These are phyloP conservation scores for Pistacia atlantica DNA, from an alignment of 345 rosid species.

Conservation along the genomic window DNA sequence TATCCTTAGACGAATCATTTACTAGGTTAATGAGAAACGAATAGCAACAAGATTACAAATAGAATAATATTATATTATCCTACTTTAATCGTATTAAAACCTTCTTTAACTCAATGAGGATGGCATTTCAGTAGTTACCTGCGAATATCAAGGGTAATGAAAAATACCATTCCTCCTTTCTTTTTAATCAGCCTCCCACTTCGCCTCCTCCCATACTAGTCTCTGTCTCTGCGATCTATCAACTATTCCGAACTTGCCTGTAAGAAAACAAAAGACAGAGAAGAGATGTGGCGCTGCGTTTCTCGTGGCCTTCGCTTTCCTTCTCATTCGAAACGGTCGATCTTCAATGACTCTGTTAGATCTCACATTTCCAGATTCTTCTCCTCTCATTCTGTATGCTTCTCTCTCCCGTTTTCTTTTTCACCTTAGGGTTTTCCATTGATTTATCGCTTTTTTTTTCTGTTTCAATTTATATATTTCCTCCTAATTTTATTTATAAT, in stretches of 20 bases:
- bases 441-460: not conserved
- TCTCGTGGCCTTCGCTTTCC: constrained; percentile 82
- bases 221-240: constrained; percentile 2
- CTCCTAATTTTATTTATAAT: not conserved
- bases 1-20: too few species aligned
- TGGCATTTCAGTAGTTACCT: constrained; percentile 22
- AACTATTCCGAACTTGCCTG: not conserved
- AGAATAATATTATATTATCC: not conserved
- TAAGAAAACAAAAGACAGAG: not conserved
- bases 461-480: not conserved
- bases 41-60: too few species aligned
- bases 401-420: not conserved
- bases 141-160: not conserved
- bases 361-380: constrained; percentile 71
- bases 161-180: not conserved
- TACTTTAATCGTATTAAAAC: not conserved
- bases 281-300: constrained; percentile 96
- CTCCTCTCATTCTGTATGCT: constrained; percentile 72
- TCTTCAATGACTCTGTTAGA: constrained; percentile 50
- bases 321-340: constrained; percentile 42
- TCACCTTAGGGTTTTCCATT: not conserved
- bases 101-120: not conserved
- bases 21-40: not conserved
- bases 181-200: not conserved
- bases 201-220: not conserved